phyloP scores from a whole-genome alignment of 2,329 filamentous ascomycete species.

The Podosphaera aphanis region DNA sequence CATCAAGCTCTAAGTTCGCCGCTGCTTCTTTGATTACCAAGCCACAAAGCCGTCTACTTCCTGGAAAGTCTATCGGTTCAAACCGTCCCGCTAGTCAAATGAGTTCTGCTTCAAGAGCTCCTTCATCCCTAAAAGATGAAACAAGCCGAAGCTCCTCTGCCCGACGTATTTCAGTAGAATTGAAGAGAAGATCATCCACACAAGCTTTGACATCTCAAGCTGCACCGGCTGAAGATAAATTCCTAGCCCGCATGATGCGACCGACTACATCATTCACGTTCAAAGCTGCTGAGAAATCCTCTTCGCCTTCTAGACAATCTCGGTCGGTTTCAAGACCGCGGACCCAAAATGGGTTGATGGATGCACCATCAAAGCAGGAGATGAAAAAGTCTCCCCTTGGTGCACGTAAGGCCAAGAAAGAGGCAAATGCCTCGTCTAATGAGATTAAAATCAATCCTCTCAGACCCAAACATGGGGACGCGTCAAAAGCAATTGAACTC shows the following conservation, averaged over 20 bases:
- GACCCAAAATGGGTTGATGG: conserved; percentile 10
- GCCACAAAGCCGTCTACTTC: conserved; percentile 21
- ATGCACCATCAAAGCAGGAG: background rate
- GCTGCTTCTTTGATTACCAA: conserved; percentile 12
- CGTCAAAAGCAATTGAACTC: background rate
- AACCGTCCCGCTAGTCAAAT: conserved; percentile 13
- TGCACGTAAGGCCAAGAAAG: background rate
- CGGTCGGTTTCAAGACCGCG: conserved; percentile 10
- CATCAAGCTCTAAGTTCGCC: conserved; percentile 41
- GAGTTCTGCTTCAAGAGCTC: conserved; percentile 9
- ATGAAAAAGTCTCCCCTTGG: background rate
- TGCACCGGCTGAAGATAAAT: conserved; percentile 40
- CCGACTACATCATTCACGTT: conserved; percentile 46
- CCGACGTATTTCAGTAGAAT: conserved; percentile 21
- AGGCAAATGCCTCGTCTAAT: background rate
- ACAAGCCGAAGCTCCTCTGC: conserved; percentile 22
- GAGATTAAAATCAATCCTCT: background rate
- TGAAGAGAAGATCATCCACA: conserved; percentile 27
- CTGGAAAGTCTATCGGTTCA: conserved; percentile 17
- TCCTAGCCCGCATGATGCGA: conserved; percentile 62
- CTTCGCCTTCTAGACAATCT: conserved; percentile 20
- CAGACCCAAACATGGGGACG: background rate
- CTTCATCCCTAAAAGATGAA: conserved; percentile 10
- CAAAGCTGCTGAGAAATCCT: conserved; percentile 40
- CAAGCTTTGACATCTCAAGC: conserved; percentile 27